These are phyloP conservation scores for Leccinum fuscescens DNA, from an alignment of 1,284 basidiomycete genomes.

Conservation along the genomic window DNA sequence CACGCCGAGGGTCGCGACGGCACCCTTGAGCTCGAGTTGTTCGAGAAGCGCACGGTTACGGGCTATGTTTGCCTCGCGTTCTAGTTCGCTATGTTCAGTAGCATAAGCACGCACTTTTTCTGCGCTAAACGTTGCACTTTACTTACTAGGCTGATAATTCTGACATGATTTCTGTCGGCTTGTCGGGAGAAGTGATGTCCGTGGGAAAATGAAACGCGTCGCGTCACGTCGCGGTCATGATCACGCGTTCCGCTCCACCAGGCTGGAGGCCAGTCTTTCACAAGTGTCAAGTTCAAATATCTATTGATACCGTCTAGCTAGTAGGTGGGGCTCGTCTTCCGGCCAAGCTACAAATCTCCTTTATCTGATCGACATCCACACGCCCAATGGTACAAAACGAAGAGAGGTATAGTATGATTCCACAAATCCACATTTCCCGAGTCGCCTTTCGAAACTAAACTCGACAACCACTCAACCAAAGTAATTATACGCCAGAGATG, in stretches of 20 bases:
- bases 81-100: background rate
- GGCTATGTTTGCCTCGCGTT: too few relatives aligned
- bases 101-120: background rate
- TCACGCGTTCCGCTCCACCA: conserved; percentile 14
- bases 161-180: conserved; percentile 37
- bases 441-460: background rate
- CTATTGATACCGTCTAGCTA: background rate
- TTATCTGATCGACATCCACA: background rate
- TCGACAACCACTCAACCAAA: conserved; percentile 22
- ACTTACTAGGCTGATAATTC: conserved; percentile 43
- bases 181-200: background rate
- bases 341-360: background rate
- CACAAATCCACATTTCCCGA: background rate
- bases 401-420: background rate
- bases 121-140: background rate
- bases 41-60: too few relatives aligned
- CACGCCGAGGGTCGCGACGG: too few relatives aligned
- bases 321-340: background rate
- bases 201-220: conserved; percentile 21
- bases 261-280: too few relatives aligned
- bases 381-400: conserved; percentile 8
- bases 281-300: background rate
- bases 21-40: too few relatives aligned
- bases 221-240: conserved; percentile 25
- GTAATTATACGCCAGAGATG: conserved; percentile 46